phyloP scores from a whole-genome alignment of 345 rosid genomes.

The Boechera divaricarpa region DNA sequence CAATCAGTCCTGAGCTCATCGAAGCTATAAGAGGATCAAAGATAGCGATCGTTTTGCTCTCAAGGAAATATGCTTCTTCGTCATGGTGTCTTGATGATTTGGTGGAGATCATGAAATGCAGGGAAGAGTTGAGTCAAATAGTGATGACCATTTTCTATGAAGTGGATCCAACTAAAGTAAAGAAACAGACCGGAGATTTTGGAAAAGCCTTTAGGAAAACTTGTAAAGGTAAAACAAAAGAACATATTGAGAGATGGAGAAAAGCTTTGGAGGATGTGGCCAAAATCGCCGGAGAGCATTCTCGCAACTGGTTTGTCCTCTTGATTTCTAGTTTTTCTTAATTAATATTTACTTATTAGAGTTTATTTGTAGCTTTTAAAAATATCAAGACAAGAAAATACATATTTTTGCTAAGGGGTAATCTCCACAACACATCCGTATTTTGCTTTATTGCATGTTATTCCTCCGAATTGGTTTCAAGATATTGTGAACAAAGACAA shows the following conservation, averaged over 20 bases:
- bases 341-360: no score
- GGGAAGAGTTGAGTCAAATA: not conserved
- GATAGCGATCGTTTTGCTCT: not conserved
- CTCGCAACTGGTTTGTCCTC: not conserved
- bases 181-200: not conserved
- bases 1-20: not conserved
- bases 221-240: not conserved
- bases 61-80: not conserved
- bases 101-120: not conserved
- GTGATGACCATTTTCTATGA: not conserved
- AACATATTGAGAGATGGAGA: not conserved
- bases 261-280: not conserved
- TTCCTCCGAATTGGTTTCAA: no score
- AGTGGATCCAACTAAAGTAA: not conserved
- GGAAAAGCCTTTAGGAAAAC: not conserved
- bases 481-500: no score
- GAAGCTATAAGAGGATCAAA: not conserved
- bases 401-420: no score
- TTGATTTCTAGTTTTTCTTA: not conserved
- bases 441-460: no score
- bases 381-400: no score
- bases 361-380: not conserved
- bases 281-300: not conserved
- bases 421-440: no score
- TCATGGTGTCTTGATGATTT: not conserved